Evolutionary conservation across 495 filamentous ascomycete genomes (phyloP).

Genomic region (Neurospora sp.): DNA sequence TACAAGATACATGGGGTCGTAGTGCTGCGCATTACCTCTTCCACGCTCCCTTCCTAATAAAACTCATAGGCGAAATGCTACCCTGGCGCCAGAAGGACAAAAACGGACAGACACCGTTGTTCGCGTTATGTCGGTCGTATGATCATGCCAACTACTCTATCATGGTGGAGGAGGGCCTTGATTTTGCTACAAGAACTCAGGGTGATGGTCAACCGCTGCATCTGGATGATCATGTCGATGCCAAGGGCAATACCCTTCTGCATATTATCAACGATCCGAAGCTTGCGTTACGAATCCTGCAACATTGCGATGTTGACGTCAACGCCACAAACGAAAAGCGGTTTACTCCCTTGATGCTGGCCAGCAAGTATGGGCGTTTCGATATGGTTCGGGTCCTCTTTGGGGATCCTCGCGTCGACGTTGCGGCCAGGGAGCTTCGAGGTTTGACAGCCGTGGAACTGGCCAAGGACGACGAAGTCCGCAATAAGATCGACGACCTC

Average conservation of each 20-base stretch:
- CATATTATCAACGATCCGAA: conserved; percentile 85
- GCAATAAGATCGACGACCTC: conserved; percentile 92
- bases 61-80: conserved; percentile 59
- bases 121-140: conserved; percentile 89
- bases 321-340: conserved; percentile 94
- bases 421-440: conserved; percentile 70
- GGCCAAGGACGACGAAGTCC: conserved; percentile 95
- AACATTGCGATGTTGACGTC: conserved; percentile 80
- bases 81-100: conserved; percentile 89
- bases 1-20: conserved; percentile 74
- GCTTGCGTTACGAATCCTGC: conserved; percentile 62
- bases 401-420: conserved; percentile 75
- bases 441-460: conserved; percentile 93
- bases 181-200: conserved; percentile 63
- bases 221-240: conserved; percentile 85
- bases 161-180: conserved; percentile 76
- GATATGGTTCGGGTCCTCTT: conserved; percentile 88
- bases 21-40: conserved; percentile 95
- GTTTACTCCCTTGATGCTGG: conserved; percentile 95
- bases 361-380: conserved; percentile 95
- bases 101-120: conserved; percentile 92
- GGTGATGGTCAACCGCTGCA: conserved; percentile 70
- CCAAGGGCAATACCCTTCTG: conserved; percentile 84
- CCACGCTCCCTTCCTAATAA: conserved; percentile 72
- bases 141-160: conserved; percentile 76